Percentiles rank a stretch among this genome's conserved stretches.
Conservation (phyloP, 2,329 filamentous ascomycete species). For the Sporothrix variecibatus region DNA sequence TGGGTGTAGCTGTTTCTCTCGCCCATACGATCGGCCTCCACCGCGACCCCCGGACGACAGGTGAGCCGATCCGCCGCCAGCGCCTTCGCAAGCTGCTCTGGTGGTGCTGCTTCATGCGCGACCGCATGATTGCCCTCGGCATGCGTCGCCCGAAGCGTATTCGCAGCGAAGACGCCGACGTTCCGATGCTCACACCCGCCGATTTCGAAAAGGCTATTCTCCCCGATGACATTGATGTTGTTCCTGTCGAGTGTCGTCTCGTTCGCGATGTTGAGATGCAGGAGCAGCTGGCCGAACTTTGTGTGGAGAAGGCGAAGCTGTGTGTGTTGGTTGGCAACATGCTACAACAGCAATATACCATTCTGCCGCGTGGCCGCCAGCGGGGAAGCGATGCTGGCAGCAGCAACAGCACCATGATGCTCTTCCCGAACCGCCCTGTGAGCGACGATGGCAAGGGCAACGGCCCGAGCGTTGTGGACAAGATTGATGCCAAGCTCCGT, state of each 20-base stretch:
- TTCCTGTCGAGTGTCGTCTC: conserved; percentile 69
- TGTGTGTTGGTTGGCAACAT: conserved; percentile 89
- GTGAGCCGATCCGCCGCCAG: conserved; percentile 71
- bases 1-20: conserved; percentile 91
- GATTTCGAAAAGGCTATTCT: conserved; percentile 81
- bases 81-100: conserved; percentile 93
- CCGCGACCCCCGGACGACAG: conserved; percentile 74
- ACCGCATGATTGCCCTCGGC: conserved; percentile 86
- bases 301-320: conserved; percentile 86
- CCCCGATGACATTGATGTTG: conserved; percentile 66
- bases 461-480: conserved; percentile 69
- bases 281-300: conserved; percentile 79
- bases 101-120: conserved; percentile 97
- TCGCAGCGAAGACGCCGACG: conserved; percentile 90
- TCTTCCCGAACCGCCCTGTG: conserved; percentile 83
- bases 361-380: conserved; percentile 80
- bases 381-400: conserved; percentile 51
- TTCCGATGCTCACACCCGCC: conserved; percentile 80
- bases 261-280: conserved; percentile 73
- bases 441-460: conserved; percentile 54
- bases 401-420: conserved; percentile 79
- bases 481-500: conserved; percentile 76
- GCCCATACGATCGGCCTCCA: conserved; percentile 93
- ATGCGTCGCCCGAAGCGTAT: conserved; percentile 92
- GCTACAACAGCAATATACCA: conserved; percentile 87